A percentile compares a stretch with the other conserved stretches of the same genome.
These are phyloP conservation scores for Beauveria caledonica DNA, from an alignment of 2,329 filamentous ascomycete species.

Conservation along the genomic window DNA sequence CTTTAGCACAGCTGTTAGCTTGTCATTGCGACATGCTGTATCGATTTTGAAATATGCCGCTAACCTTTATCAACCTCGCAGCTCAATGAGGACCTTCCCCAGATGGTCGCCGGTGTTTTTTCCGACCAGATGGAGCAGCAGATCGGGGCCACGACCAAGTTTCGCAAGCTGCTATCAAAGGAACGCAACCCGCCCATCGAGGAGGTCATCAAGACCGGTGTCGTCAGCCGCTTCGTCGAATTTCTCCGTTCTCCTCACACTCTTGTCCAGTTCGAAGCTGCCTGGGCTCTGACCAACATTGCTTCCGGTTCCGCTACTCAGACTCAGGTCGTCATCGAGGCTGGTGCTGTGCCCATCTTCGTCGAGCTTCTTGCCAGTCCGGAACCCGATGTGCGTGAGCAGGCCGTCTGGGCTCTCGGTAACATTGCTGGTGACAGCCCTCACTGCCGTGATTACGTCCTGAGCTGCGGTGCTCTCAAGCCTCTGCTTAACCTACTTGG, in stretches of 20 bases:
- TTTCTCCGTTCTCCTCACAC: slow-evolving; percentile 97
- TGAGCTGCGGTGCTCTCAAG: slow-evolving; percentile 82
- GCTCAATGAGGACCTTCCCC: slow-evolving; percentile 95
- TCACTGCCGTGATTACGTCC: slow-evolving; percentile 92
- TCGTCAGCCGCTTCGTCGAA: slow-evolving; percentile 94
- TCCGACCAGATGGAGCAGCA: slow-evolving; percentile 97
- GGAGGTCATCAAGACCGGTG: slow-evolving; percentile 97
- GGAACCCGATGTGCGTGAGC: slow-evolving; percentile 94
- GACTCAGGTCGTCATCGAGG: slow-evolving; percentile 98
- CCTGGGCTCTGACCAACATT: slow-evolving; percentile 98
- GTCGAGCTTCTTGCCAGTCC: slow-evolving; percentile 92
- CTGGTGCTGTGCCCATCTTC: slow-evolving; percentile 95
- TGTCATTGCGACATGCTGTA: not conserved
- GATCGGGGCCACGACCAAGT: slow-evolving; percentile 96
- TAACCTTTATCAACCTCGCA: slow-evolving; percentile 28
- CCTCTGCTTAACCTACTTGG: slow-evolving; percentile 84
- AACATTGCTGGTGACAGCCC: slow-evolving; percentile 99
- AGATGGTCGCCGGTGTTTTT: slow-evolving; percentile 97
- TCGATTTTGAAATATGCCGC: not conserved
- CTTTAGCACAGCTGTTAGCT: not conserved
- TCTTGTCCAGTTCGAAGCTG: slow-evolving; percentile 96
- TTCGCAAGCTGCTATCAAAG: slow-evolving; percentile 95
- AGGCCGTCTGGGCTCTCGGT: slow-evolving; percentile 95
- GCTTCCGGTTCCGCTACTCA: slow-evolving; percentile 94
- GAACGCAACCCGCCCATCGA: slow-evolving; percentile 99